Percentiles rank a stretch among this genome's conserved stretches.
Conservation (phyloP, 192 early-diverging fungal genomes). For the Lunasporangiospora selenospora region DNA sequence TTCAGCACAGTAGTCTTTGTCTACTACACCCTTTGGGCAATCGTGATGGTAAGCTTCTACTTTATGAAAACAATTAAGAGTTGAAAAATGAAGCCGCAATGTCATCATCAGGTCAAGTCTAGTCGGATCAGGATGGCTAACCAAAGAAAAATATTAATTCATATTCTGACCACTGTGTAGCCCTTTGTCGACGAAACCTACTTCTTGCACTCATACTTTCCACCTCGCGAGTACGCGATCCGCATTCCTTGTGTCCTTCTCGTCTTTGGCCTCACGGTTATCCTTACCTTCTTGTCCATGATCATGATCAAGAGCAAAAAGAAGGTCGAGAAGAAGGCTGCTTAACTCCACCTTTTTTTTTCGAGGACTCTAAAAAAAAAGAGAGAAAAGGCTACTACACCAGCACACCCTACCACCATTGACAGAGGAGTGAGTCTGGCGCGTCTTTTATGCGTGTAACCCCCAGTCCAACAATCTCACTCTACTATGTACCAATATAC, state of each 20-base stretch:
- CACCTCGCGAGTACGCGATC: slow-evolving; percentile 85
- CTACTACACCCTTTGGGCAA: slow-evolving; percentile 92
- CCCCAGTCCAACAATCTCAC: no score
- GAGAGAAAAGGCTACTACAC: neutral
- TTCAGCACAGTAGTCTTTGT: slow-evolving; percentile 77
- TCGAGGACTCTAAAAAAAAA: neutral
- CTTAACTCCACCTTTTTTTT: slow-evolving; percentile 35
- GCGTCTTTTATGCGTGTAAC: no score
- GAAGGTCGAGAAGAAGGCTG: slow-evolving; percentile 76
- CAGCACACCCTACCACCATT: no score
- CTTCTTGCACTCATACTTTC: slow-evolving; percentile 79
- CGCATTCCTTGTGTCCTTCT: slow-evolving; percentile 84
- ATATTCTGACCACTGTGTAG: slow-evolving; percentile 36
- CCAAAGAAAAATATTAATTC: neutral
- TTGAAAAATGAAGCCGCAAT: no score
- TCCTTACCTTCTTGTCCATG: slow-evolving; percentile 81
- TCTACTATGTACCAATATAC: no score
- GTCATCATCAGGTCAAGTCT: neutral
- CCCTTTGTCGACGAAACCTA: slow-evolving; percentile 85
- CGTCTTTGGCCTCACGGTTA: slow-evolving; percentile 75
- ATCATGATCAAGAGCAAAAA: slow-evolving; percentile 84
- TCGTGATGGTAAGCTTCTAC: slow-evolving; percentile 72
- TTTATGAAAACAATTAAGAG: no score
- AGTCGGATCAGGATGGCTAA: neutral
- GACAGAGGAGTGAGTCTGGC: no score